phyloP scores from a whole-genome alignment of 352 stramenopile species.

The Thalassiosira mediterranea region DNA sequence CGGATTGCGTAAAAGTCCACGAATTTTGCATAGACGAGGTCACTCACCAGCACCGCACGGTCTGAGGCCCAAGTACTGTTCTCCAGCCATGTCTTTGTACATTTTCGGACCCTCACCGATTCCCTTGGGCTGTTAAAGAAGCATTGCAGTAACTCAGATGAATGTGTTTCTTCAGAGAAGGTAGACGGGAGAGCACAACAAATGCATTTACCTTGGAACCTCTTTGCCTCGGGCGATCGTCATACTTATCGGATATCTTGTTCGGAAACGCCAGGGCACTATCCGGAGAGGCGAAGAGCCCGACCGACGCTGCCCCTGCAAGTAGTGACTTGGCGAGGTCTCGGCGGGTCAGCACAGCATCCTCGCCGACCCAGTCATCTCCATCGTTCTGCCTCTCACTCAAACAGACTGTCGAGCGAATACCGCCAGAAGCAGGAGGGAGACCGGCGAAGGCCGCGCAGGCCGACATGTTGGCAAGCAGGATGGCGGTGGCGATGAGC shows the following conservation, averaged over 20 bases:
- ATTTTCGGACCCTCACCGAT: conserved; percentile 65
- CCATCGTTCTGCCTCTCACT: conserved; percentile 1
- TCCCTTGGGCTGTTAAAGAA: conserved; percentile 63
- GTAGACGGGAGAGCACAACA: too few relatives aligned
- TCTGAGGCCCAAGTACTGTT: conserved; percentile 77
- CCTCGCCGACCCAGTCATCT: conserved; percentile 9
- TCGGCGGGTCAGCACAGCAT: conserved; percentile 22
- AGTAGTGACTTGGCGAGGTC: conserved; percentile 28
- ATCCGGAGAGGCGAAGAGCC: conserved; percentile 21
- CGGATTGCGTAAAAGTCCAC: too few relatives aligned
- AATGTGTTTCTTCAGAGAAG: too few relatives aligned
- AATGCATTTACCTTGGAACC: conserved; percentile 63
- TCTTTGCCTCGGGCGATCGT: conserved; percentile 74
- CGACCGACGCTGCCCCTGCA: conserved; percentile 13
- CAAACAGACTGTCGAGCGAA: background rate
- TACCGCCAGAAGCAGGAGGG: background rate
- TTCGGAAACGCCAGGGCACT: conserved; percentile 69
- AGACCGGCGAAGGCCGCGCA: conserved; percentile 12
- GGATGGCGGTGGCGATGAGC: conserved; percentile 15
- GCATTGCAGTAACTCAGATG: too few relatives aligned
- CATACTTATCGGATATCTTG: conserved; percentile 78
- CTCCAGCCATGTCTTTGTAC: conserved; percentile 58
- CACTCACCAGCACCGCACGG: conserved; percentile 59
- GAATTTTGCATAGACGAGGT: too few relatives aligned
- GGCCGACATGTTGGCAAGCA: conserved; percentile 16